Base-by-base conservation (phyloP, 1,284 basidiomycete species). In the Termitomyces sp. region DNA sequence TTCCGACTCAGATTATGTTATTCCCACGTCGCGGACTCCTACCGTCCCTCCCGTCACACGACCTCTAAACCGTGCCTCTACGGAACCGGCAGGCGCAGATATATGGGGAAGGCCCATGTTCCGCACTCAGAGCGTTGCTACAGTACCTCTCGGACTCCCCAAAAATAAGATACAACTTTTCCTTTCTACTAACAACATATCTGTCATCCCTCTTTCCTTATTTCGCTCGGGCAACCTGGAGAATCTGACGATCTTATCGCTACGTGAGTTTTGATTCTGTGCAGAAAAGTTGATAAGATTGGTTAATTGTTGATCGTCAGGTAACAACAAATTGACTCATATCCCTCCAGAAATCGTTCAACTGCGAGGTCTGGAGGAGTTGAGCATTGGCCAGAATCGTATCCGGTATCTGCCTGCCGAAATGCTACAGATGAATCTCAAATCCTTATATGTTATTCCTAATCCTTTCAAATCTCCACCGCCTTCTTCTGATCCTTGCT, bases 261-360 rank as follows among this genome's bases (percentile, higher is more conserved):
- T 88, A 24, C 73, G 85, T 88, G 58, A 56, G 82, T 68, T 9
- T 34, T 26, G 47, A 19, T 28, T n/a, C 12, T 49, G 13, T 19
- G 12, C 34, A 33, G 1, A 31, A 4, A 21, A 34, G 5, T 36
- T 3, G 5, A 13, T 5, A 44, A 43, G 5, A 30, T 15, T 61
- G 28, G 6, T 51, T 55, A 44, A 41, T 21, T 19, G 21, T 42
- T 31, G 33, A 33, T 42, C 41, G 7, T 36, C 54, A 86, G 84
- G 81, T 1, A 70, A 71, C n/a, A 90, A 90, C 62, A 61, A 63
- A 3, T 68, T 90, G 5, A 75, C 69, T 0, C 70, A 70, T 42
- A 65, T 90, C n/a, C 87, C 88, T 1, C 81, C 88, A 0, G 84
- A 86, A 52, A 85, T 90, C 42, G 71, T 67, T 12, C 70, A 70